Conservation (phyloP, 1,284 basidiomycete species). For the Abortiporus biennis region DNA sequence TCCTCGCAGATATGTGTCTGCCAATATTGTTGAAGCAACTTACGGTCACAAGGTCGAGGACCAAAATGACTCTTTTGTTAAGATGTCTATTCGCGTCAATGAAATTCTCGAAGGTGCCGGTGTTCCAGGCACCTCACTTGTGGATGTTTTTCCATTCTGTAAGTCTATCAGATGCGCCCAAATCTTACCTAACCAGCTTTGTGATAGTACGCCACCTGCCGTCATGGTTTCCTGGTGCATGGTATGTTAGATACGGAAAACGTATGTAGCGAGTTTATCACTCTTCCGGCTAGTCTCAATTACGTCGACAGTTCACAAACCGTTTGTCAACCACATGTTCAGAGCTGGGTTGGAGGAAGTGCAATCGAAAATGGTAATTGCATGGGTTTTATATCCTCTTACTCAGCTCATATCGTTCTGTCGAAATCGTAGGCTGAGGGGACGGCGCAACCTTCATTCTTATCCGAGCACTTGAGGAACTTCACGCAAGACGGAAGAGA, state of each 20-base stretch:
- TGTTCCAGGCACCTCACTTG: constrained; percentile 12
- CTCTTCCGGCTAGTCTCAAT: neutral
- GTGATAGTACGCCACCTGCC: constrained; percentile 20
- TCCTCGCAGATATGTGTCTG: neutral
- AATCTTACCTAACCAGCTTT: too few relatives aligned
- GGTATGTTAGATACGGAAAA: constrained; percentile 17
- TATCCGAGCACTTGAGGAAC: constrained; percentile 13
- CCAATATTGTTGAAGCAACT: constrained; percentile 19
- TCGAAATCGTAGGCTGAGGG: constrained; percentile 10
- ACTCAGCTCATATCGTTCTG: too few relatives aligned
- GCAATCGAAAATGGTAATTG: constrained; percentile 15
- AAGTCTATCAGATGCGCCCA: constrained; percentile 3
- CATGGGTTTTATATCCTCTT: too few relatives aligned
- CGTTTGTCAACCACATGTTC: constrained; percentile 9
- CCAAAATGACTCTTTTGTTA: constrained; percentile 17
- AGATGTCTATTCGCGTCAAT: constrained; percentile 15
- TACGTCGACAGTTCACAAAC: neutral
- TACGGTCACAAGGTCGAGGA: constrained; percentile 18
- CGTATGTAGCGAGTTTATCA: neutral
- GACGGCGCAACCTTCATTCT: constrained; percentile 14
- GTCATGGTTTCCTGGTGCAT: constrained; percentile 21
- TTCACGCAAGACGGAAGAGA: constrained; percentile 14
- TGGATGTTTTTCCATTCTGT: constrained; percentile 19
- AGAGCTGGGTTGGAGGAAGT: constrained; percentile 16
- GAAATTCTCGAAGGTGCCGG: constrained; percentile 13